Base-by-base conservation (phyloP, 2,329 filamentous ascomycete species). In the Parafenestella ontariensis region DNA sequence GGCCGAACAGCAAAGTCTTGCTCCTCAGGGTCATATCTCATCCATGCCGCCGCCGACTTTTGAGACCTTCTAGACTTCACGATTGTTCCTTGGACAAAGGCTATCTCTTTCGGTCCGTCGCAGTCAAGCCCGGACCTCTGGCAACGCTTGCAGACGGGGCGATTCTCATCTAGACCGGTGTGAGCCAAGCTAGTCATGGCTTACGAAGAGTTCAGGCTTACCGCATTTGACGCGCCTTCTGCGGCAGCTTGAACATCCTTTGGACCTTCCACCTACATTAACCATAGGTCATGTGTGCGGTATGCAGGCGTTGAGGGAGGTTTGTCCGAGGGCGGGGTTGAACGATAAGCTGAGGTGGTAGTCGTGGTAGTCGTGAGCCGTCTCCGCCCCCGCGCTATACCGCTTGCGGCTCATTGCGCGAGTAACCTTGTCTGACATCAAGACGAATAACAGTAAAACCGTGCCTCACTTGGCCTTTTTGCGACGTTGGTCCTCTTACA, bases 201-300 rank as follows among this genome's bases (percentile, higher is more conserved):
- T n/a, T 11, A 20, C 24, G 11, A 8, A 11, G 5, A 24, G n/a
- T 37, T 49, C 18, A 36, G 48, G 51, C 68, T 60, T 59, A 72
- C 69, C 70, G 44, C 70, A 73, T 61, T 72, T 72, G 18, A 73
- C 49, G 20, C 62, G 69, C 41, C 69, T 54, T 49, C 55, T 52
- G 23, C 69, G 70, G 50, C 70, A 73, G n/a, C 56, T 64, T 18
- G 64, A 66, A 46, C 70, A 73, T 39, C 68, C 70, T 57, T 66
- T 71, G 2, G 70, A 73, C 39, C 69, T 59, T 26, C 70, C 70
- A 3, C 66, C 68, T 23, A 71, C 53, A 54, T 72, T 72, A 23
- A 71, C 70, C 70, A 73, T 73, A 39, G 41, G 21, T 17, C 7
- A 29, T 7, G n/a, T 17, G 15, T 17, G 31, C 13, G 17, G 31